Percentiles rank a stretch among this genome's conserved stretches.
Conservation (phyloP, 139 green algal species). For the Tetraselmis striata region DNA sequence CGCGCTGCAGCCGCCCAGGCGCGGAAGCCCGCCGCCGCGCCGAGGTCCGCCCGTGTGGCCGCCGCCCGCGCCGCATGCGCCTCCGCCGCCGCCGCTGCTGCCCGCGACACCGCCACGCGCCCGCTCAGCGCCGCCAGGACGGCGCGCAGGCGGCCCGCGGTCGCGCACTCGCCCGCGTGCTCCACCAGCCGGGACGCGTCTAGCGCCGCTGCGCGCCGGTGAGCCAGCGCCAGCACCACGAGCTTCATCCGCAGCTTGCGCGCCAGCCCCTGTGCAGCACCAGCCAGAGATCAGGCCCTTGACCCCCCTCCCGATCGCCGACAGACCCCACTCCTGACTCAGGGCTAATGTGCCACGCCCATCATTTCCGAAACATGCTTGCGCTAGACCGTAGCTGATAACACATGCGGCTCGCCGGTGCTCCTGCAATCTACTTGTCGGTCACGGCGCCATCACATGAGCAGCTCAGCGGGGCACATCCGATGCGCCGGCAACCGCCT, state of each 20-base stretch:
- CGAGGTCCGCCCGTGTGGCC: not conserved
- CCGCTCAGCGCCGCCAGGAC: not conserved
- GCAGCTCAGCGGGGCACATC: no score
- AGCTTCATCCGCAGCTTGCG: not conserved
- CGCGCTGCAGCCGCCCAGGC: not conserved
- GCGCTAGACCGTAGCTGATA: no score
- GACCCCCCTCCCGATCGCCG: no score
- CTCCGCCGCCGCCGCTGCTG: not conserved
- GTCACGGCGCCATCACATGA: no score
- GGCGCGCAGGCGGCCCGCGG: not conserved
- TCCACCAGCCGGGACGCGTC: not conserved
- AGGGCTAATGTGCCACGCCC: no score
- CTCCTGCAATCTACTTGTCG: no score
- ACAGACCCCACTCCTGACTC: no score
- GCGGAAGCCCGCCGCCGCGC: not conserved
- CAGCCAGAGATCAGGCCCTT: no score
- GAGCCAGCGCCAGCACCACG: not conserved
- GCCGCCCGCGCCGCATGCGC: not conserved
- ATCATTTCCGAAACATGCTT: no score
- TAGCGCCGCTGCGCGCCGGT: not conserved
- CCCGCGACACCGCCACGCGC: no score
- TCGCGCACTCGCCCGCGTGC: not conserved
- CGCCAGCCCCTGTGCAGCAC: not conserved
- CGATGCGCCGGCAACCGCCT: no score
- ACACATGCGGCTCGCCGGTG: no score